Percentiles rank a stretch among this genome's conserved stretches.
Conservation (phyloP, 1,139 yeast species). For the Taphrina betulina region DNA sequence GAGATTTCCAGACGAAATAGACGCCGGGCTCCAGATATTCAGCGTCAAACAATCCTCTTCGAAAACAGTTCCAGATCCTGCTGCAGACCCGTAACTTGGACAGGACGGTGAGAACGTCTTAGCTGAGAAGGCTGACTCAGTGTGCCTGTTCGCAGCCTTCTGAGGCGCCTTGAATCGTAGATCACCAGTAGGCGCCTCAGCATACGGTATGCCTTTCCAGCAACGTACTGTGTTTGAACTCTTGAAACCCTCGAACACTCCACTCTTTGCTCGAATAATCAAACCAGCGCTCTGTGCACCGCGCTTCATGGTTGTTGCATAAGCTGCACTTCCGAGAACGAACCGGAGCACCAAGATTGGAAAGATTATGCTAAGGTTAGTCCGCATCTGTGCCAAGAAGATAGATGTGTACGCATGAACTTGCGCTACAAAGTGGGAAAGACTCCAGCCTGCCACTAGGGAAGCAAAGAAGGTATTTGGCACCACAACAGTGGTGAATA, state of each 20-base stretch:
- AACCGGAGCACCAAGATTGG: no score
- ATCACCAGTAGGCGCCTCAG: constrained; percentile 8
- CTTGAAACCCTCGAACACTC: constrained; percentile 13
- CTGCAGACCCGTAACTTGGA: background rate
- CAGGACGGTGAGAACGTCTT: constrained; percentile 13
- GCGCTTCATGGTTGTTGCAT: no score
- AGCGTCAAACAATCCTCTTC: constrained; percentile 27
- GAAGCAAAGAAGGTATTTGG: no score
- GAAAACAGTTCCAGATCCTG: background rate
- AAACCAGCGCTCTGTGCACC: no score
- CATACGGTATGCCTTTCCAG: constrained; percentile 28
- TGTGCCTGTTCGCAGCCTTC: constrained; percentile 6
- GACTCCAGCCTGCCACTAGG: no score
- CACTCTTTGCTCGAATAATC: constrained; percentile 10
- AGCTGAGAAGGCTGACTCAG: constrained; percentile 8
- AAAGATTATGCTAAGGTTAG: no score
- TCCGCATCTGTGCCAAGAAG: no score
- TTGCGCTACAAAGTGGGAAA: no score
- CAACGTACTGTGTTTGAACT: constrained; percentile 11
- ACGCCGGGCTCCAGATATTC: constrained; percentile 31
- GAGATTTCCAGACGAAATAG: background rate
- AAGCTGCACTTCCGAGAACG: no score
- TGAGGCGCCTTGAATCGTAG: constrained; percentile 19
- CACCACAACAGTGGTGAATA: no score
- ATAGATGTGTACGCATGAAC: no score